Percentiles rank a stretch among this genome's conserved stretches.
Evolutionary conservation across 805 yeast genomes (phyloP).

Genomic region (Saitoella complicata): DNA sequence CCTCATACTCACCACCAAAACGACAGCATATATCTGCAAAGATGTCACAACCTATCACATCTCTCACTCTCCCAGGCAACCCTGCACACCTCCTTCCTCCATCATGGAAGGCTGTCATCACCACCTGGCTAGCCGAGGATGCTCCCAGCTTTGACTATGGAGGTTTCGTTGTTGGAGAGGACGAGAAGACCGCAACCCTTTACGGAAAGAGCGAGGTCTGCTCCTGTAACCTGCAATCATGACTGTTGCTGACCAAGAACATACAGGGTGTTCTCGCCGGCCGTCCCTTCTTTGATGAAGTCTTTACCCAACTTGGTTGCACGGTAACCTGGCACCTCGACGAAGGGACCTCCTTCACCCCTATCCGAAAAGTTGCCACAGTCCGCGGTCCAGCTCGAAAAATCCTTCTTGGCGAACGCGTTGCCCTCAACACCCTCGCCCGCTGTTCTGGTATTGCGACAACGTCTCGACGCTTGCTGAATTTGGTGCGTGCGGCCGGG

Average conservation of each 20-base stretch:
- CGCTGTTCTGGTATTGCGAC: slow-evolving; percentile 83
- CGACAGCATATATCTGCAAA: too few species aligned
- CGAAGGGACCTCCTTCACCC: slow-evolving; percentile 50
- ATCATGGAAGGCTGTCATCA: slow-evolving; percentile 64
- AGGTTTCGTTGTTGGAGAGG: slow-evolving; percentile 84
- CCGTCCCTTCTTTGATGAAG: slow-evolving; percentile 77
- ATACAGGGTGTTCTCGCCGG: slow-evolving; percentile 61
- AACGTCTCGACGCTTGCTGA: slow-evolving; percentile 39
- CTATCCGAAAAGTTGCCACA: slow-evolving; percentile 40
- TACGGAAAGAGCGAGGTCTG: slow-evolving; percentile 50
- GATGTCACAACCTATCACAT: too few species aligned
- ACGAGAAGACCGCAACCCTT: slow-evolving; percentile 51
- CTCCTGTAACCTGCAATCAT: neutral
- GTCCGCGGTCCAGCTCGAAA: slow-evolving; percentile 70
- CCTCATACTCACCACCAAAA: too few species aligned
- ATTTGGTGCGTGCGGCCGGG: slow-evolving; percentile 48
- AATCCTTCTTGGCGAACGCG: slow-evolving; percentile 68
- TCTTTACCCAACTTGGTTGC: slow-evolving; percentile 58
- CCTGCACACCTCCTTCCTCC: neutral
- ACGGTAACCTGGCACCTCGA: slow-evolving; percentile 51
- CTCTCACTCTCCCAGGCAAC: neutral
- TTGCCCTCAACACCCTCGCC: slow-evolving; percentile 66
- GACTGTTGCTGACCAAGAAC: neutral
- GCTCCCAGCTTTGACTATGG: slow-evolving; percentile 91
- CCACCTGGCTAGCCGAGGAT: slow-evolving; percentile 67